phyloP scores from a whole-genome alignment of 2,329 filamentous ascomycete genomes.

The Atkinsonella hypoxylon region DNA sequence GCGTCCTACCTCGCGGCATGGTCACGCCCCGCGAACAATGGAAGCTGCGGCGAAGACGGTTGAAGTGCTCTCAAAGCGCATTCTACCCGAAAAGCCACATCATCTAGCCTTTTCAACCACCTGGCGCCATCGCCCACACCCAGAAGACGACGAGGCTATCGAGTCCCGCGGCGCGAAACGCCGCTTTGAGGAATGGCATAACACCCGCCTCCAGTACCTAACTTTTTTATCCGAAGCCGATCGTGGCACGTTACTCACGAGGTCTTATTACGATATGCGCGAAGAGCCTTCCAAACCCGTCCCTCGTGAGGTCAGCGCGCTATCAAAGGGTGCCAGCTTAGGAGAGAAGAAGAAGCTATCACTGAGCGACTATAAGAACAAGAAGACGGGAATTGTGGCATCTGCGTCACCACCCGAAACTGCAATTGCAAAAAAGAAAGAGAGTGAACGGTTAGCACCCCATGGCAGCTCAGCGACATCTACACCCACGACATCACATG shows the following conservation, averaged over 20 bases:
- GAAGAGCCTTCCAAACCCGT: slow-evolving; percentile 33
- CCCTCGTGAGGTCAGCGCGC: slow-evolving; percentile 25
- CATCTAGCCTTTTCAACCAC: slow-evolving; percentile 38
- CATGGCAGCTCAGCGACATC: slow-evolving; percentile 8
- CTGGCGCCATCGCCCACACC: slow-evolving; percentile 32
- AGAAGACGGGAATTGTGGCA: slow-evolving; percentile 25
- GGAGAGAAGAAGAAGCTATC: slow-evolving; percentile 46
- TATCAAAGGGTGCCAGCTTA: slow-evolving; percentile 25
- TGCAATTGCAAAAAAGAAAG: slow-evolving; percentile 19
- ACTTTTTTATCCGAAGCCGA: slow-evolving; percentile 46
- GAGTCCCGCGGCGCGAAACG: slow-evolving; percentile 10
- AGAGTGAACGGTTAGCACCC: slow-evolving; percentile 18
- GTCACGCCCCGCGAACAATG: slow-evolving; percentile 34
- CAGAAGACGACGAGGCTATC: slow-evolving; percentile 24
- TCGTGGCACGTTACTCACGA: slow-evolving; percentile 44
- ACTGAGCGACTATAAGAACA: slow-evolving; percentile 47
- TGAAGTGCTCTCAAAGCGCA: slow-evolving; percentile 38
- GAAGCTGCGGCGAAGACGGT: slow-evolving; percentile 47
- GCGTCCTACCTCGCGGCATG: slow-evolving; percentile 21
- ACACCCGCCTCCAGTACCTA: slow-evolving; percentile 41
- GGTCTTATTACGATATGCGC: slow-evolving; percentile 45
- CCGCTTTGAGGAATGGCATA: slow-evolving; percentile 36
- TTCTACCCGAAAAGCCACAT: slow-evolving; percentile 40
- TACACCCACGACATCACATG: slow-evolving; percentile 7
- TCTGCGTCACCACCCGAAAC: slow-evolving; percentile 27